phyloP scores from a whole-genome alignment of 2,329 filamentous ascomycete species.

The Aspergillus ochraceus region DNA sequence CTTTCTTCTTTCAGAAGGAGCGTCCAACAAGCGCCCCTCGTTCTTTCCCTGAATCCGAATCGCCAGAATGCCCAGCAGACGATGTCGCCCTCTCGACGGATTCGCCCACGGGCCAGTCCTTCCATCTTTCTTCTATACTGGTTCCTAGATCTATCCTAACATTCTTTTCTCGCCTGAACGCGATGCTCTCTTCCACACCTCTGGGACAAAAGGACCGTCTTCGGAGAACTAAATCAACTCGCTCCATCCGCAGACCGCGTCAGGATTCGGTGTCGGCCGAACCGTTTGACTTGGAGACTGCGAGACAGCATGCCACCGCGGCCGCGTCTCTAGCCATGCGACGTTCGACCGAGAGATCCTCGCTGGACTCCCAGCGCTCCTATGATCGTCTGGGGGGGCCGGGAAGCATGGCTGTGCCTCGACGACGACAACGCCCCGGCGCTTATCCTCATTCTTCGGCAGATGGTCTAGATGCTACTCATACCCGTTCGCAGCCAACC shows the following conservation, averaged over 20 bases:
- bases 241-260: conserved; percentile 35
- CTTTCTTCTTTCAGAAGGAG: not conserved
- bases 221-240: conserved; percentile 40
- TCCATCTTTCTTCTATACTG: not conserved
- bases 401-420: conserved; percentile 25
- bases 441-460: conserved; percentile 15
- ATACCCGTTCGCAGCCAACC: not conserved
- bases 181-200: conserved; percentile 29
- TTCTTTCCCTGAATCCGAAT: not conserved
- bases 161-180: conserved; percentile 13
- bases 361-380: conserved; percentile 25
- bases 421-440: conserved; percentile 22
- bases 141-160: conserved; percentile 7
- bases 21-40: not conserved
- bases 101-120: not conserved
- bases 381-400: conserved; percentile 33
- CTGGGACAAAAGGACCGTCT: conserved; percentile 31
- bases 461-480: conserved; percentile 9
- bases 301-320: conserved; percentile 38
- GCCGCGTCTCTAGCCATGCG: conserved; percentile 46
- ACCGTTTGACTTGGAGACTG: conserved; percentile 29
- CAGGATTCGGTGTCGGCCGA: conserved; percentile 23
- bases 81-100: not conserved
- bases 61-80: not conserved
- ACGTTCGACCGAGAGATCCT: conserved; percentile 32